A percentile compares a stretch with the other conserved stretches of the same genome.
Conservation (phyloP, 2,329 filamentous ascomycete genomes). For the Colletotrichum paranaense region DNA sequence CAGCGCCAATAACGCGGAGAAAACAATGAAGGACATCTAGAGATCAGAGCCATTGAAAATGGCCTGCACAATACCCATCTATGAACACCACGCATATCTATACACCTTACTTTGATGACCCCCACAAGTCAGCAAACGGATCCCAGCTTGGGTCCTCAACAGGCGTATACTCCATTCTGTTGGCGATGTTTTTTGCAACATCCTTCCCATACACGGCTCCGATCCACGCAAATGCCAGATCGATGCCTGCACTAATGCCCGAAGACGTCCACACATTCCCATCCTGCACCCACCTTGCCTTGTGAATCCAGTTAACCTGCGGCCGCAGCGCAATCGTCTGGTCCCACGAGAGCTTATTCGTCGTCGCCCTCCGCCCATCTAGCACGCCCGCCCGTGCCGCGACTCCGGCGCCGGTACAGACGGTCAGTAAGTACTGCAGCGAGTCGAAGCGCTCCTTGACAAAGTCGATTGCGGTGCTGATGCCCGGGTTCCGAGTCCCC, state of each 20-base stretch:
- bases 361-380: conserved; percentile 65
- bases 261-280: conserved; percentile 69
- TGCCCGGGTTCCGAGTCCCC: conserved; percentile 49
- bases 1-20: neutral
- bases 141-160: conserved; percentile 62
- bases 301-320: conserved; percentile 61
- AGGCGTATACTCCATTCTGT: conserved; percentile 68
- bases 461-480: conserved; percentile 50
- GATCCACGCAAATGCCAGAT: conserved; percentile 69
- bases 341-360: conserved; percentile 64
- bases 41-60: neutral
- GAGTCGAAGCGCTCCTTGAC: conserved; percentile 49
- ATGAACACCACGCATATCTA: neutral
- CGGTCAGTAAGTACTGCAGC: conserved; percentile 62
- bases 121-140: conserved; percentile 58
- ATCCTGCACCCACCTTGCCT: conserved; percentile 68
- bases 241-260: conserved; percentile 71
- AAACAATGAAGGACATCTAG: neutral
- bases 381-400: conserved; percentile 64
- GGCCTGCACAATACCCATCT: neutral
- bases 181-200: conserved; percentile 58
- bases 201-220: conserved; percentile 63
- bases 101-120: neutral
- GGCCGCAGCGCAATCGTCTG: conserved; percentile 51
- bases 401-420: conserved; percentile 68